Evolutionary conservation across 106 monocot species (phyloP), one percentile per base, ranked within the genome.

Genomic region (Cymbidium sinense): DNA sequence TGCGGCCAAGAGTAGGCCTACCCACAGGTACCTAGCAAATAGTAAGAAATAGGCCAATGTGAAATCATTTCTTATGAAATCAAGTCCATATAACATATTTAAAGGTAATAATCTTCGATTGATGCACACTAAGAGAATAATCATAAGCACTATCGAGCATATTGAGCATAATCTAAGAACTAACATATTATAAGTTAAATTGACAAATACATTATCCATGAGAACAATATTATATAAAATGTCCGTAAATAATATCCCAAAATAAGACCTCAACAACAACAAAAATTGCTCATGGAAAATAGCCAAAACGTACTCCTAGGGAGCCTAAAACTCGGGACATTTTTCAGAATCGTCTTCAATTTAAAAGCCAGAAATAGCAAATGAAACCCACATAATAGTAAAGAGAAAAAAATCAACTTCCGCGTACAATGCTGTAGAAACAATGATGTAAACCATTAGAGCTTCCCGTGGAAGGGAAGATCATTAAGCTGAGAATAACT

Each of bases 1-100:
- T 93, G 10, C 93, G 82, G 12, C 93, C 93, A 81, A 93, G 90
- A 1, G 93, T 93, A 52, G 86, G 84, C 55, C 93, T 88, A 75
- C 93, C 93, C 73, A 90, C 93, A 77, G 93, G 93, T 12, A 93
- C 93, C 93, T 93, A 78, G 7, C 9, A 33, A 28, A 64, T 67
- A 67, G 31, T 33, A 23, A 58, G 58, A 58, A 58, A 58, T 58
- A 58, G 23, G 3, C 23, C 58, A 20, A n/a, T 23, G 58, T 58
- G 1, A 23, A 20, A 58, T 58, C 13, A 47, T 47, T 47, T 18
- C 47, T 12, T 15, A 47, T 47, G 0, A 9, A 9, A 41, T 41
- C 41, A 41, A 41, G 6, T 9, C 0, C 41, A 41, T 0, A 41
- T 9, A 41, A 52, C 52, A 52, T 52, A 52, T n/a, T n/a, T 13